Evolutionary conservation across 345 rosid species (phyloP), one percentile per base, ranked within the genome.

Genomic region (Tarenaya hassleriana): DNA sequence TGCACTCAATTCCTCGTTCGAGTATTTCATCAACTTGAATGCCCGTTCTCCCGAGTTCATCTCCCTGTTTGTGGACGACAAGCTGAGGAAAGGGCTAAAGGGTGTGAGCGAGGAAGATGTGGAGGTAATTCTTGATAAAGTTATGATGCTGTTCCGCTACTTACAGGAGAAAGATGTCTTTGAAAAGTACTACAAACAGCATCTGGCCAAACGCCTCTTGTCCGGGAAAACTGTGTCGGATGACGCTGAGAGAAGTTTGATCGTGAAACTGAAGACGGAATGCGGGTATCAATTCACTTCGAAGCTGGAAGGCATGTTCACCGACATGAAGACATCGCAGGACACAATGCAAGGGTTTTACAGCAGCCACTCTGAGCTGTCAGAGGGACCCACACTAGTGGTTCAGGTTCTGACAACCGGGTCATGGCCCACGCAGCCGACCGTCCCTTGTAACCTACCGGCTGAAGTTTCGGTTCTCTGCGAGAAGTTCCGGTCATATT

Each of bases 131-230:
- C 86, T 85, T 17, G 98, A 92, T 69, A 92, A 92, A 74, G 98
- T 92, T 42, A 92, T 92, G 98, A 88, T 84, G 98, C 69, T 92
- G 56, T 92, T 92, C 81, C 94, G 98, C 17, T 92, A 92, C 69
- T 75, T 92, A 71, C 98, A 92, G 71, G 94, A 85, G 68, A 85
- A 85, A 71, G 94, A 81, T 62, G 82, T 85, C 4, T 85, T 82
- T 37, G 89, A 85, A 45, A 85, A 85, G 76, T 85, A 85, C 67
- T 85, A 85, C 49, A 85, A 81, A 18, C 94, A 85, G 73, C 94
- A 85, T 58, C 70, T 79, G 67, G 87, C 95, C n/a, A 85, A 82
- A 72, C 75, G 89, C 61, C 79, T 85, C 33, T 52, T 85, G 67
- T 82, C 84, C 0, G 90, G 84, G 12, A 85, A 82, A 71, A 82